These are phyloP conservation scores for Cercospora beticola DNA, from an alignment of 2,329 filamentous ascomycete species.

Conservation along the genomic window DNA sequence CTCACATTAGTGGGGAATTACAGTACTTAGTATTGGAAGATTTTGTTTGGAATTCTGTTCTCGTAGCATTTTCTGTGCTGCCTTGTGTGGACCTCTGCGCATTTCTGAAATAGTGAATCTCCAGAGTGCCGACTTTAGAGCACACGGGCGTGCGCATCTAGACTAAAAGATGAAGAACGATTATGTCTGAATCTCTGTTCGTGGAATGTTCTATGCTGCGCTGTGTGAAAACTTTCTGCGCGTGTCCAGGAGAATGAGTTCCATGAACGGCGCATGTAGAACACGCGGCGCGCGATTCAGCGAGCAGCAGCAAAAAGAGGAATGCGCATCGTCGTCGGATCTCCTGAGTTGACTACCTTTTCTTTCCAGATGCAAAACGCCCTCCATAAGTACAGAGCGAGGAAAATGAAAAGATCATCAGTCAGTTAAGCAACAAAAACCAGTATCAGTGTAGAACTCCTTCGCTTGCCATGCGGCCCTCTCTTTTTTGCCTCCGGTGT, in stretches of 20 bases:
- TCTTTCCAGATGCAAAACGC: neutral
- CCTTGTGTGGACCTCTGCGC: neutral
- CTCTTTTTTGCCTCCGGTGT: neutral
- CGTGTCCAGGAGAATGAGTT: neutral
- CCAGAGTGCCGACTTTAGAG: neutral
- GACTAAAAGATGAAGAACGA: neutral
- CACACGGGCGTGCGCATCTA: too few species aligned
- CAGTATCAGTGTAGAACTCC: neutral
- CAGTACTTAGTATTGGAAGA: neutral
- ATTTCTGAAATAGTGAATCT: neutral
- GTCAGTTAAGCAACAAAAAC: neutral
- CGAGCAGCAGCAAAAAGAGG: neutral
- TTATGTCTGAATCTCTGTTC: neutral
- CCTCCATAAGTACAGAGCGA: neutral
- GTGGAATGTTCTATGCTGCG: neutral
- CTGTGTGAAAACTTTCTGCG: neutral
- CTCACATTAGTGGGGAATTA: neutral
- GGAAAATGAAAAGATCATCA: neutral
- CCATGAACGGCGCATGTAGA: too few species aligned
- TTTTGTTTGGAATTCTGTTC: neutral
- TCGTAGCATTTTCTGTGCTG: neutral
- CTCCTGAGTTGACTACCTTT: neutral
- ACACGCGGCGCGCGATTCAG: neutral
- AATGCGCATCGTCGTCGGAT: neutral
- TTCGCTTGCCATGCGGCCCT: constrained; percentile 5